Base-by-base conservation (phyloP, 441 rosid genomes). In the Francoa sonchifolia region DNA sequence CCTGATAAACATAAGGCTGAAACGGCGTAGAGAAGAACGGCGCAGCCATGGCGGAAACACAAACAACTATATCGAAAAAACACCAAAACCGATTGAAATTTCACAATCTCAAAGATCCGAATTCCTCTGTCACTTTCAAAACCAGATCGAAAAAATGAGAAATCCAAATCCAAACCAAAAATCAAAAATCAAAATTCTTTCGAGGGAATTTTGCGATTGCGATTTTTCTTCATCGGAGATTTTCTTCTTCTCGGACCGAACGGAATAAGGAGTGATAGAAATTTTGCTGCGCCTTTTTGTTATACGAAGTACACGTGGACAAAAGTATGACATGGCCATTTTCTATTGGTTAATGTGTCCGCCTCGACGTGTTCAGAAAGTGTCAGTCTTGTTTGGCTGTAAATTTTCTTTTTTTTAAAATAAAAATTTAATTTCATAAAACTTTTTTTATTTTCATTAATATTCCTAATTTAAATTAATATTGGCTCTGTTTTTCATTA, bases 1-100 rank as follows among this genome's bases (percentile, higher is more conserved):
- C 97, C 95, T 84, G 97, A 43, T 88, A 84, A 38, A 88, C 94
- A 35, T 81, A 84, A 9, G 95, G 97, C 67, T 88, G 97, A 67
- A 88, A 79, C 35, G 97, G 97, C 36, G 94, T 88, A 0, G 95
- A 73, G 71, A 84, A 88, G 62, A 84, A 88, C 21, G 97, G 97
- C 21, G 97, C 97, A 17, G 97, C 97, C 97, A 88, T 88, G 48
- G 63, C 30, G 66, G 13, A 32, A 44, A 49, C 36, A 15, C 63
- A 12, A 43, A 48, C 17, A 32, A 50, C 47, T 57, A 30, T 22
- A 11, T 47, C 44, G 5, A 12, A 21, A 17, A 14, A 12, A 23
- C 2, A 40, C 5, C 32, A 40, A 40, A 25, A 4, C 3, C 15
- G 20, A 3, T 16, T 35, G 8, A 2, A 3, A 12, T 25, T 7